Base-by-base conservation (phyloP, 2,329 filamentous ascomycete species). In the Hortaea werneckii region DNA sequence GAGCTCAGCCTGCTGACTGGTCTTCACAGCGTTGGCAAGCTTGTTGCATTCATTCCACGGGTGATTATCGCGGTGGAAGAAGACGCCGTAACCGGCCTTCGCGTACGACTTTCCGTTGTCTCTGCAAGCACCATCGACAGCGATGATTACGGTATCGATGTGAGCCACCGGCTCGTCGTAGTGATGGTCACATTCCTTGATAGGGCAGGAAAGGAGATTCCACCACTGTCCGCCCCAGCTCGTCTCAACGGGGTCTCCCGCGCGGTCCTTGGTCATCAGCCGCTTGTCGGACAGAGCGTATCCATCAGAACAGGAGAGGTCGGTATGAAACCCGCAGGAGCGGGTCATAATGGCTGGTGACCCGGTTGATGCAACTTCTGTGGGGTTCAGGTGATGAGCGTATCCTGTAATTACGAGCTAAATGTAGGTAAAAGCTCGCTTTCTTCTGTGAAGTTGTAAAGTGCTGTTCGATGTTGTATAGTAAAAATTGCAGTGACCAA, bases 61-160 rank as follows among this genome's bases (percentile, higher is more conserved):
- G 7, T 39, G 28, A 5, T 53, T 54, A 27, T 47, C 32, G 9
- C 43, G 44, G 7, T 49, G 49, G 32, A 54, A 51, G 45, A 51
- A 59, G 10, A 60, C 37, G 3, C 55, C 58, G 37, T 50, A 50
- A 1, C 46, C 47, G n/a, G 53, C 47, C 10, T 37, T 37, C 1
- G 55, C 49, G 5, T 34, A 37, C 8, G 47, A 42, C 1, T 28
- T 46, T 4, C 55, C 55, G 30, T 59, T 58, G 38, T 50, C 43
- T 5, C 52, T 49, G 42, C 58, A 60, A 1, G 53, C 53, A 20
- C 55, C 57, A 32, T 59, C 50, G 13, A 57, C 57, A 30, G 47
- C 49, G 39, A 59, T 51, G 2, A 58, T 51, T 9, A 57, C 39
- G 29, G 47, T 40, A 66, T 40, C 57, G 67, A 30, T 35, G 62